A percentile compares a stretch with the other conserved stretches of the same genome.
Conservation (phyloP, 2,329 filamentous ascomycete species). For the Tothia fuscella region DNA sequence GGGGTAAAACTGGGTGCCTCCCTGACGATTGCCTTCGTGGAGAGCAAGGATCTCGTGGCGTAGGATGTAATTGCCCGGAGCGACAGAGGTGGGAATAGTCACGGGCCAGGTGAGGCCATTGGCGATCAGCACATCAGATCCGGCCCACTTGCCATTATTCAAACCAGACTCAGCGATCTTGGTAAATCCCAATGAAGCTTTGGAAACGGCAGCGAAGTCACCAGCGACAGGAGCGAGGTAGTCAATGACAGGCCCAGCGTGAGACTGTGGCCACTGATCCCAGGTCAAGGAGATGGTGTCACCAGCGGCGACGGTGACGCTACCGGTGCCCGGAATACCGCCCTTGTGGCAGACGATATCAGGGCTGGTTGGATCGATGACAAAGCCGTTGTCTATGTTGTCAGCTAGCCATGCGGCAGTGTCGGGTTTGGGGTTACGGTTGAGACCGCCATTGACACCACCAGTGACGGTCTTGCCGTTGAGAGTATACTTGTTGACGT, state of each 20-base stretch:
- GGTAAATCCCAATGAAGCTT: constrained; percentile 1
- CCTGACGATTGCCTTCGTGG: constrained; percentile 30
- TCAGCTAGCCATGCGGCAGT: constrained; percentile 24
- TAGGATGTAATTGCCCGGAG: constrained; percentile 40
- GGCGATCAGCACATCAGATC: constrained; percentile 23
- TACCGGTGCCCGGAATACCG: not conserved
- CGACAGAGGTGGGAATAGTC: constrained; percentile 32
- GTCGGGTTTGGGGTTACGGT: constrained; percentile 1
- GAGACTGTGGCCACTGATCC: constrained; percentile 5
- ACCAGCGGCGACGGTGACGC: not conserved
- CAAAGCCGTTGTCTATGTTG: constrained; percentile 26
- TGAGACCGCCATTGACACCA: too few relatives aligned
- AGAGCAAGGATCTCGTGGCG: constrained; percentile 42
- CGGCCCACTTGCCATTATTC: constrained; percentile 19
- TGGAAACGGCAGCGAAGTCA: constrained; percentile 9
- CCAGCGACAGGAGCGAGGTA: constrained; percentile 9
- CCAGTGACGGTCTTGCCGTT: not conserved
- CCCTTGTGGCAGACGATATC: constrained; percentile 3
- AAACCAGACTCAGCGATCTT: constrained; percentile 8
- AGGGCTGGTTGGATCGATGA: constrained; percentile 15
- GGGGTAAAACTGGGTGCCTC: constrained; percentile 37
- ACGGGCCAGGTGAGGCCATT: constrained; percentile 37
- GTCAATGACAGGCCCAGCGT: constrained; percentile 10
- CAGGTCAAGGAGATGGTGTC: not conserved
- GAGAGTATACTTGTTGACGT: not conserved